Evolutionary conservation across 345 rosid genomes (phyloP), one percentile per base, ranked within the genome.

Genomic region (Mallotus nudiflorus): DNA sequence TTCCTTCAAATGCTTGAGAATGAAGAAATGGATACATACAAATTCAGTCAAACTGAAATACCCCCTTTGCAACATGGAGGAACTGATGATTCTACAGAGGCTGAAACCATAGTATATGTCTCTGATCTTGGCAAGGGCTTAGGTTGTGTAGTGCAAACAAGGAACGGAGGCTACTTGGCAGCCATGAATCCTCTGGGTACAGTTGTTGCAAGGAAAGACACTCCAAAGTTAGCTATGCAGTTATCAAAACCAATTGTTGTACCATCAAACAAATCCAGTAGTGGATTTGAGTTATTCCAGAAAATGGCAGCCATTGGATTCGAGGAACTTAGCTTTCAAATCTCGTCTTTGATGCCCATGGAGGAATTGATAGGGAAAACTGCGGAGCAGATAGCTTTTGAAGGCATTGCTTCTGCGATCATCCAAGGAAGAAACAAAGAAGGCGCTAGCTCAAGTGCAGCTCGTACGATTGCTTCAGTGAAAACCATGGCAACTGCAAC

Each of bases 361-460:
- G 98, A 94, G 24, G 98, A 94, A 70, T 83, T 94, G 27, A 77
- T 82, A 37, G 98, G 96, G 19, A 94, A 94, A 78, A 90, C 98
- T 12, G 98, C 97, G 2, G 97, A 94, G 45, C 98, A 91, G 80
- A 85, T 94, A 62, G 98, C 98, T 62, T 94, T 94, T 20, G 98
- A 94, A 77, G 98, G 98, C 35, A 86, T 94, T 56, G 98, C 98
- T 19, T 91, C 97, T 5, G 93, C 96, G 16, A 88, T 94, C 81
- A 90, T 94, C 70, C 97, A 91, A 49, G 97, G 97, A 29, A 85
- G 98, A 78, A 90, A 83, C 81, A 94, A 86, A 78, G 98, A 94
- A 78, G 88, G 88, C 16, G 97, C 97, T 1, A 88, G 84, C 66
- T 87, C 98, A 5, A 94, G 89, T 51, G 98, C 98, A 12, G 96